These are phyloP conservation scores for Penicillium brasilianum DNA, from an alignment of 2,329 filamentous ascomycete genomes.

Conservation along the genomic window DNA sequence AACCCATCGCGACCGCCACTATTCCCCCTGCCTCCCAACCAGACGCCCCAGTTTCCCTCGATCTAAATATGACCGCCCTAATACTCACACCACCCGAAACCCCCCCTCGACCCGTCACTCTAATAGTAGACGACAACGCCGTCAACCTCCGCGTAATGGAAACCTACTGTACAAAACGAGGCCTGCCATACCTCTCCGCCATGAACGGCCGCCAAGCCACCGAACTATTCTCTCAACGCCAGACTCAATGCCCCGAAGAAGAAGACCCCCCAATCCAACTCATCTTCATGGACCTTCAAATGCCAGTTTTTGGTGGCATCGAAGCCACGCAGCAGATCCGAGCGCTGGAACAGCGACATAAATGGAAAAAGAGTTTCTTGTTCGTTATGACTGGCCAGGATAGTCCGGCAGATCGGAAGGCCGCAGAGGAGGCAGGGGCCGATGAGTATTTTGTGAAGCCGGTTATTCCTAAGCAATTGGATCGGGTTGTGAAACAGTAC, in stretches of 20 bases:
- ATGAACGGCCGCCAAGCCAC: constrained; percentile 1
- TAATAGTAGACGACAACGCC: constrained; percentile 29
- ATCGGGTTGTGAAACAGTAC: constrained; percentile 15
- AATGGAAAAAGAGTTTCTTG: constrained; percentile 5
- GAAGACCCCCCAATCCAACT: constrained; percentile 7
- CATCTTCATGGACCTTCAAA: constrained; percentile 26
- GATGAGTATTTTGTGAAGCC: constrained; percentile 24
- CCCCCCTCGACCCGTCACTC: background rate
- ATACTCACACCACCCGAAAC: background rate
- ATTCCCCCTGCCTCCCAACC: background rate
- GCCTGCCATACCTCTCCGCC: constrained; percentile 14
- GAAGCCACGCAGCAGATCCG: constrained; percentile 20
- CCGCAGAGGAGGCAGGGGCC: constrained; percentile 14
- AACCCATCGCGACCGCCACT: background rate
- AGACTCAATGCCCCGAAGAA: background rate
- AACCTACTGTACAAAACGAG: constrained; percentile 29
- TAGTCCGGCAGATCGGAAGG: constrained; percentile 15
- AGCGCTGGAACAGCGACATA: constrained; percentile 10
- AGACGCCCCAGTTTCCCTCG: background rate
- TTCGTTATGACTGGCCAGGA: constrained; percentile 23
- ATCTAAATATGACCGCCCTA: background rate
- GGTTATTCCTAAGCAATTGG: constrained; percentile 17
- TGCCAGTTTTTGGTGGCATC: constrained; percentile 23
- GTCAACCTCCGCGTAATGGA: constrained; percentile 30
- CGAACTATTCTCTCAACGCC: constrained; percentile 6